Conservation (phyloP, 2,329 filamentous ascomycete species). For the Beauveria sp. region DNA sequence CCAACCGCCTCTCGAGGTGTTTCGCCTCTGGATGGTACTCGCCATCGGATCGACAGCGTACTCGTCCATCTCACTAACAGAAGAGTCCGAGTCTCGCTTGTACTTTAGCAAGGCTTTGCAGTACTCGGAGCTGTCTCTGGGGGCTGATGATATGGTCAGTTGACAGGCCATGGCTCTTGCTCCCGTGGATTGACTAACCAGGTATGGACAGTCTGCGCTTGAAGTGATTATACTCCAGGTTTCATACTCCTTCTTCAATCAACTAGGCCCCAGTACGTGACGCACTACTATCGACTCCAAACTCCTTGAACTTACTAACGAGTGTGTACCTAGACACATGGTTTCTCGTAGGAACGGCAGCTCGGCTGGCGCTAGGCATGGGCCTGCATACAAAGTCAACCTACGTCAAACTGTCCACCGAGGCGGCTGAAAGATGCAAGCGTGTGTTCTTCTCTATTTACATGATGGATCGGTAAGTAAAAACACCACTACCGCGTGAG, state of each 20-base stretch:
- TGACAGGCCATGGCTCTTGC: no score
- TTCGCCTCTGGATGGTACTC: conserved; percentile 40
- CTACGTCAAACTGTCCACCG: conserved; percentile 25
- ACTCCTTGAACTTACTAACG: no score
- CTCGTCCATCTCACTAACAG: conserved; percentile 33
- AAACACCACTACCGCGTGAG: neutral
- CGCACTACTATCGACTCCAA: neutral
- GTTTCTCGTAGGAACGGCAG: conserved; percentile 37
- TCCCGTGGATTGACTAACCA: no score
- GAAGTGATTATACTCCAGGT: conserved; percentile 38
- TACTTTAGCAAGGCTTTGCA: conserved; percentile 37
- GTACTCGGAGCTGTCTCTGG: conserved; percentile 32
- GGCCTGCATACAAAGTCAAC: conserved; percentile 30
- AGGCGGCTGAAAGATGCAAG: conserved; percentile 29
- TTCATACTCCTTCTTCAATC: conserved; percentile 41
- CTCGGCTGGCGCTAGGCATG: conserved; percentile 35
- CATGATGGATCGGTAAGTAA: conserved; percentile 37
- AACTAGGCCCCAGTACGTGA: conserved; percentile 34
- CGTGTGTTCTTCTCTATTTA: conserved; percentile 39
- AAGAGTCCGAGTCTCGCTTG: conserved; percentile 33
- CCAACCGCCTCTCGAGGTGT: conserved; percentile 26
- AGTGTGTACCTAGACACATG: conserved; percentile 29
- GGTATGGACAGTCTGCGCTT: conserved; percentile 26
- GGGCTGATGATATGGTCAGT: conserved; percentile 30
- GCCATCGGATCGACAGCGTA: conserved; percentile 38